A percentile compares a stretch with the other conserved stretches of the same genome.
Evolutionary conservation across 441 rosid genomes (phyloP).

Genomic region (Daphne laureola): DNA sequence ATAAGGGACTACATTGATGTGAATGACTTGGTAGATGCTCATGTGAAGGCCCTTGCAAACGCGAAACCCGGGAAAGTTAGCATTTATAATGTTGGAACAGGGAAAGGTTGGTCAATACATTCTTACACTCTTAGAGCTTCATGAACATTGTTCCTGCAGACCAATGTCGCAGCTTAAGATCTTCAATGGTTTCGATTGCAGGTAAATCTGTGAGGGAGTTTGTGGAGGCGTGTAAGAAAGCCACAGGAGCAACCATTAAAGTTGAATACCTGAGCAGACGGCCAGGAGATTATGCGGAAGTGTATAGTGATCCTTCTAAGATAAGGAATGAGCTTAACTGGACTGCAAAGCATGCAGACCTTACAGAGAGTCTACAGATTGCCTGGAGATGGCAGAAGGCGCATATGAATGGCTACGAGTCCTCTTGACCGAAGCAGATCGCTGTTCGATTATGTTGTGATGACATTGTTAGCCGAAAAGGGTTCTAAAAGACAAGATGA

Average conservation of each 20-base stretch:
- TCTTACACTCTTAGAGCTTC: neutral
- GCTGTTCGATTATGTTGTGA: too few relatives aligned
- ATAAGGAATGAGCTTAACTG: conserved; percentile 38
- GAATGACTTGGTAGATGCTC: conserved; percentile 50
- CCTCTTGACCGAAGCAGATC: conserved; percentile 1
- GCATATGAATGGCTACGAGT: conserved; percentile 38
- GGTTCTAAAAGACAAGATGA: too few relatives aligned
- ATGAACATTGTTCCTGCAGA: neutral
- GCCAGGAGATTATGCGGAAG: conserved; percentile 59
- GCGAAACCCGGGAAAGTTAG: conserved; percentile 42
- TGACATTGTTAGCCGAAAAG: too few relatives aligned
- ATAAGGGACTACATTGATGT: conserved; percentile 54
- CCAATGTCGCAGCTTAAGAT: neutral
- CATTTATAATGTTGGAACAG: conserved; percentile 52
- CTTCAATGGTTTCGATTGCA: conserved; percentile 8
- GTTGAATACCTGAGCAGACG: conserved; percentile 40
- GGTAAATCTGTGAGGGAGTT: conserved; percentile 60
- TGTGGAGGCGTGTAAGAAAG: conserved; percentile 57
- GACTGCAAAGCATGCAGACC: conserved; percentile 40
- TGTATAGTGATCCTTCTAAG: conserved; percentile 48
- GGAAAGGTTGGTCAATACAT: conserved; percentile 30
- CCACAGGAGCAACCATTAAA: conserved; percentile 39
- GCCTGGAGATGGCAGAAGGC: conserved; percentile 58
- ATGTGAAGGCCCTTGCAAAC: conserved; percentile 46
- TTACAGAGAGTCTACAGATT: conserved; percentile 36